Evolutionary conservation across 2,329 filamentous ascomycete genomes (phyloP).

Genomic region (Tricladium varicosporioides): DNA sequence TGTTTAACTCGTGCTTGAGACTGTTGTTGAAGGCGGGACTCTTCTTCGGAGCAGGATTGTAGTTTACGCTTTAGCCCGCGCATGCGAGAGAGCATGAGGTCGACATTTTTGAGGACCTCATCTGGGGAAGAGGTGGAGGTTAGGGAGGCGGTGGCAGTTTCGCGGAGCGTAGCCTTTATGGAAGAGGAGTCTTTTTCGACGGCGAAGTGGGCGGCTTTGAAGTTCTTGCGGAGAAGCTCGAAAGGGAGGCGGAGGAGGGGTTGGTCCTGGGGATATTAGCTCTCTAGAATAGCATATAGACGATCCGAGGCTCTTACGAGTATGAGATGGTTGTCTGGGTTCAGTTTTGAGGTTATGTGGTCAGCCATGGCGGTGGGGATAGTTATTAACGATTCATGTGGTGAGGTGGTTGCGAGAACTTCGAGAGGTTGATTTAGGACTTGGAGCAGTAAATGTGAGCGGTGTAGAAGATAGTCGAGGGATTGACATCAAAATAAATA

Average conservation of each 20-base stretch:
- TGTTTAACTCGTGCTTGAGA: constrained; percentile 76
- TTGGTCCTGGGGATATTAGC: constrained; percentile 66
- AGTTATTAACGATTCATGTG: background rate
- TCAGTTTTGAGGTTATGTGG: constrained; percentile 63
- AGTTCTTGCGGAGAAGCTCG: constrained; percentile 91
- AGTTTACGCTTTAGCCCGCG: constrained; percentile 88
- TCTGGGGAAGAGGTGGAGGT: constrained; percentile 61
- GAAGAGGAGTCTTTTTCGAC: constrained; percentile 69
- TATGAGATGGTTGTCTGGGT: constrained; percentile 72
- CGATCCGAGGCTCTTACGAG: constrained; percentile 48
- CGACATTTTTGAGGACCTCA: constrained; percentile 76
- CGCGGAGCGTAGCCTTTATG: constrained; percentile 59
- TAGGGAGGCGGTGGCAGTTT: constrained; percentile 47
- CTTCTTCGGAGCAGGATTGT: constrained; percentile 72
- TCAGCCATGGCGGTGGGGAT: constrained; percentile 50
- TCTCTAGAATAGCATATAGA: background rate
- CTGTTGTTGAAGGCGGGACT: constrained; percentile 72
- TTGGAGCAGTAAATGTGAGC: background rate
- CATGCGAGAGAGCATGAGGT: constrained; percentile 82
- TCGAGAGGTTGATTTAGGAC: background rate
- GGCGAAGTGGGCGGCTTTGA: constrained; percentile 77
- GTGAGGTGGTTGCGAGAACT: background rate
- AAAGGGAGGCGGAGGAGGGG: constrained; percentile 88
- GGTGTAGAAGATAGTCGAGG: no score
- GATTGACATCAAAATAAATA: no score